Percentiles rank a stretch among this genome's conserved stretches.
Conservation (phyloP, 1,139 yeast genomes). For the Suhomyces kunorum region DNA sequence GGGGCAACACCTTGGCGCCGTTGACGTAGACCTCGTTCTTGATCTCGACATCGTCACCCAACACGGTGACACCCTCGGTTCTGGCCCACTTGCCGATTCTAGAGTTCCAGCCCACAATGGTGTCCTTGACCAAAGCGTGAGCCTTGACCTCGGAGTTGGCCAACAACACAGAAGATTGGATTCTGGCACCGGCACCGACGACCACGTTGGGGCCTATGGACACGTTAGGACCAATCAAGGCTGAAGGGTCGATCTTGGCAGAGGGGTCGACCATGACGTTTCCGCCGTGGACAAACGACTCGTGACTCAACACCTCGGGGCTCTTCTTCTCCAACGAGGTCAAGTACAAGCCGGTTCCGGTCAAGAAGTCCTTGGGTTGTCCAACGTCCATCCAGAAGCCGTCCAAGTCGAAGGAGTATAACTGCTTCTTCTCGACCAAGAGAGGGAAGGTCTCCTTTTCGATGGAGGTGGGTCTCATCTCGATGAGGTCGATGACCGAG, state of each 20-base stretch:
- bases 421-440: conserved; percentile 82
- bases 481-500: conserved; percentile 92
- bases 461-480: conserved; percentile 96
- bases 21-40: conserved; percentile 98
- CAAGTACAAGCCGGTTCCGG: conserved; percentile 93
- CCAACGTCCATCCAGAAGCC: conserved; percentile 99
- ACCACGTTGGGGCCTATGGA: conserved; percentile 96
- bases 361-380: conserved; percentile 98
- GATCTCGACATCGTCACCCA: conserved; percentile 98
- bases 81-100: conserved; percentile 99
- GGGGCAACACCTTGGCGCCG: conserved; percentile 99
- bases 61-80: conserved; percentile 94
- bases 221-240: conserved; percentile 98
- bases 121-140: conserved; percentile 97
- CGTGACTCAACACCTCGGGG: conserved; percentile 68
- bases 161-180: conserved; percentile 91
- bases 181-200: conserved; percentile 98
- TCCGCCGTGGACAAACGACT: conserved; percentile 81
- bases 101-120: conserved; percentile 99
- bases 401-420: conserved; percentile 95
- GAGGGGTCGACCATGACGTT: conserved; percentile 94
- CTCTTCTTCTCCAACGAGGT: conserved; percentile 79
- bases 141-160: conserved; percentile 91
- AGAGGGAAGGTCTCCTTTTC: conserved; percentile 99
- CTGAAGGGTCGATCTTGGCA: conserved; percentile 88